Base-by-base conservation (phyloP, 164 flowering plant species). In the Akebia trifoliata region DNA sequence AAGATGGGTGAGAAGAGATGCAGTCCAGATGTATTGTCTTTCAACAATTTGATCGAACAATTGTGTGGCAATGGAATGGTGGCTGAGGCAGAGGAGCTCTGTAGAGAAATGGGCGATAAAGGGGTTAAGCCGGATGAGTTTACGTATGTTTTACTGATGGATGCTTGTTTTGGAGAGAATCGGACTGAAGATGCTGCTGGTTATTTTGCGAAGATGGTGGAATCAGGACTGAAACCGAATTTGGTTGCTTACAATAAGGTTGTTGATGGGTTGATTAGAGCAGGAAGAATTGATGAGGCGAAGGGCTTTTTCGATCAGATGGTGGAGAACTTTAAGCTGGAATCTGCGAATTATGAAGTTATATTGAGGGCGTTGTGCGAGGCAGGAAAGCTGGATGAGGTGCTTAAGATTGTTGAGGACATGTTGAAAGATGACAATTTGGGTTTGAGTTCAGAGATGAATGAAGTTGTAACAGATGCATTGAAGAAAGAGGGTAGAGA, bases 241-340 rank as follows among this genome's bases (percentile, higher is more conserved):
- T 56, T 81, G 74, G 78, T 69, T 4, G 88, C 79, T 24, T 93
- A 82, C 49, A 82, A 75, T 60, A 80, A 77, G 66, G 59, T 84
- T 49, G 77, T 85, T 45, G 78, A 74, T 62, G 84, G 80, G 32
- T 69, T 93, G 74, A 72, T 87, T 50, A 75, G 78, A 29, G 79
- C 69, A 36, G 91, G 79, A 30, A 85, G 76, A 65, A 56, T 83
- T 55, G 97, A 85, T 50, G 91, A 90, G 63, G 96, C 96, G 4
- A 90, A 84, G 56, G 78, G 71, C 5, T 72, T 81, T 43, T 90
- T 78, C 36, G 90, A 86, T 58, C 50, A 85, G 64, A 93, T 90
- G 97, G 81, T 82, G 67, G 79, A 76, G 71, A 92, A 85, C 63
- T 76, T 90, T 29, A 87, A 80, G 72, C 76, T 87, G 73, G 87